phyloP scores from a whole-genome alignment of 768 basidiomycete species.

The Lyophyllum decastes region DNA sequence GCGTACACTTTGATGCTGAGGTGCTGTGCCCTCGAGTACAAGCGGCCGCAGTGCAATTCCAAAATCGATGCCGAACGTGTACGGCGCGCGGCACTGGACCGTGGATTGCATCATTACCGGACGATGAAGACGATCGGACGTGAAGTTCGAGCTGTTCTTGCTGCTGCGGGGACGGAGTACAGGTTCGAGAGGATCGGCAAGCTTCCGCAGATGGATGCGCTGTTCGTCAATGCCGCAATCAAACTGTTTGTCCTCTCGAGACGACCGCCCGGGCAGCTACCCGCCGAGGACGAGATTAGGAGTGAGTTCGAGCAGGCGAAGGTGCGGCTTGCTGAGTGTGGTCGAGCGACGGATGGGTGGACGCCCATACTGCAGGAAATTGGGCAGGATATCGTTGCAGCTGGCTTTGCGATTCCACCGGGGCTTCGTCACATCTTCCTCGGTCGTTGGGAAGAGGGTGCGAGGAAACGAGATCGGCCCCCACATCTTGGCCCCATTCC shows the following conservation, averaged over 20 bases:
- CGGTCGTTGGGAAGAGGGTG: slow-evolving; percentile 14
- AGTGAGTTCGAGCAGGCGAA: slow-evolving; percentile 1
- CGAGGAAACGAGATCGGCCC: not conserved
- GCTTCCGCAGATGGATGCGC: slow-evolving; percentile 54
- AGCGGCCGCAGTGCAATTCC: slow-evolving; percentile 15
- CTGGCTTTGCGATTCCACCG: slow-evolving; percentile 19
- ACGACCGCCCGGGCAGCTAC: not conserved
- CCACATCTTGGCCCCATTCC: slow-evolving; percentile 12
- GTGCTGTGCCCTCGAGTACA: slow-evolving; percentile 51
- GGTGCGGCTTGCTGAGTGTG: not conserved
- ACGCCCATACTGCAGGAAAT: slow-evolving; percentile 14
- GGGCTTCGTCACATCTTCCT: slow-evolving; percentile 21
- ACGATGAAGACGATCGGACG: slow-evolving; percentile 3
- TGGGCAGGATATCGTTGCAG: slow-evolving; percentile 16
- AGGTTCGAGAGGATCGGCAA: slow-evolving; percentile 21
- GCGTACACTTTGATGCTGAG: slow-evolving; percentile 77
- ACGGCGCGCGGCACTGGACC: slow-evolving; percentile 3
- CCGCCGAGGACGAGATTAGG: not conserved
- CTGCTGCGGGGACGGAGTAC: not conserved
- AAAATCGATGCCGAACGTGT: not conserved
- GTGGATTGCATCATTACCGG: slow-evolving; percentile 7
- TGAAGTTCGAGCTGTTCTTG: slow-evolving; percentile 5
- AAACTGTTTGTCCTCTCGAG: slow-evolving; percentile 32
- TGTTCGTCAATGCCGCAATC: slow-evolving; percentile 68
- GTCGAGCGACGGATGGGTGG: slow-evolving; percentile 10